These are phyloP conservation scores for Cryphonectria naterciae DNA, from an alignment of 2,329 filamentous ascomycete genomes.

Conservation along the genomic window DNA sequence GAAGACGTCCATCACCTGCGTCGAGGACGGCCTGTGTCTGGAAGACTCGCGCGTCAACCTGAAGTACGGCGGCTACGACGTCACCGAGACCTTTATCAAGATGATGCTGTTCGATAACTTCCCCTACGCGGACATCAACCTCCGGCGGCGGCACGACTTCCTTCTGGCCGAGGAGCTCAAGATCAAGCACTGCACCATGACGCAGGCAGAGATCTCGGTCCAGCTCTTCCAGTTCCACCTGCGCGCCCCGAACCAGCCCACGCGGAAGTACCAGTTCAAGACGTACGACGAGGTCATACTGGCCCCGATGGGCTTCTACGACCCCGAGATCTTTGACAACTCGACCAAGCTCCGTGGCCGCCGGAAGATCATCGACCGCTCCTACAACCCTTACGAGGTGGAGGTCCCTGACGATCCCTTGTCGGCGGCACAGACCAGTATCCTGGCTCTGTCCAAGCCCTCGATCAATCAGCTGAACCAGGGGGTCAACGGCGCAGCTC, in stretches of 20 bases:
- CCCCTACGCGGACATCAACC: constrained; percentile 92
- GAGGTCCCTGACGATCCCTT: constrained; percentile 85
- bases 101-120: constrained; percentile 98
- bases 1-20: constrained; percentile 95
- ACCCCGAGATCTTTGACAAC: constrained; percentile 85
- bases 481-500: constrained; percentile 49
- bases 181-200: constrained; percentile 88
- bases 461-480: constrained; percentile 44
- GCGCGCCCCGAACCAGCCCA: constrained; percentile 84
- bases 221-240: constrained; percentile 90
- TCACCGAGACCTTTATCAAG: constrained; percentile 92
- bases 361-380: constrained; percentile 80
- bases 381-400: constrained; percentile 91
- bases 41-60: constrained; percentile 95
- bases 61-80: constrained; percentile 90
- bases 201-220: constrained; percentile 85
- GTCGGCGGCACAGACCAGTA: constrained; percentile 79
- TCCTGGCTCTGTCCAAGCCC: constrained; percentile 63
- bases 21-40: constrained; percentile 92
- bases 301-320: constrained; percentile 94
- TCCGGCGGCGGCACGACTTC: constrained; percentile 88
- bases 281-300: constrained; percentile 95
- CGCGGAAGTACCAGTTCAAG: constrained; percentile 93
- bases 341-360: constrained; percentile 77
- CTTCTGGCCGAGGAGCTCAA: constrained; percentile 94